Percentiles rank a stretch among this genome's conserved stretches.
Evolutionary conservation across 2,329 filamentous ascomycete genomes (phyloP).

Genomic region (Aureobasidium musti): DNA sequence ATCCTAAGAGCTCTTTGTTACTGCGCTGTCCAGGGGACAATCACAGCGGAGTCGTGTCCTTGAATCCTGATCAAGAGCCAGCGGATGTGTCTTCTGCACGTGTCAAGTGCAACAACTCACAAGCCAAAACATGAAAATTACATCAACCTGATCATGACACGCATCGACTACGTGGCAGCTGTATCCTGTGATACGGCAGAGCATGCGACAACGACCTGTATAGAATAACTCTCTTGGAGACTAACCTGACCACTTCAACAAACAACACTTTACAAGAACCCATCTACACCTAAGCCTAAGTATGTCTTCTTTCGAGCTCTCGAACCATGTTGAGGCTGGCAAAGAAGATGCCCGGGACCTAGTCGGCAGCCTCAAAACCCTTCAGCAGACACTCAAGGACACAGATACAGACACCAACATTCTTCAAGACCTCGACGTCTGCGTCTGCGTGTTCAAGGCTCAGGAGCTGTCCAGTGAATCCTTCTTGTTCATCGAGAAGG

Average conservation of each 20-base stretch:
- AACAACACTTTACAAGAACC: not conserved
- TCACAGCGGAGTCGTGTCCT: not conserved
- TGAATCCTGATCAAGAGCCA: not conserved
- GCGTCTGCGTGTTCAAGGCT: not conserved
- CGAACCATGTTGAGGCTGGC: not conserved
- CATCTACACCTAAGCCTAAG: not conserved
- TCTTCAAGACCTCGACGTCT: not conserved
- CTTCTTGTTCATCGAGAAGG: slow-evolving; percentile 8
- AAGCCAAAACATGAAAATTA: not conserved
- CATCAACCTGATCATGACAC: not conserved
- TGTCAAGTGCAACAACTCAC: not conserved
- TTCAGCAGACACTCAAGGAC: not conserved
- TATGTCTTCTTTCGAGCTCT: not conserved
- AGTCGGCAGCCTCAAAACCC: not conserved
- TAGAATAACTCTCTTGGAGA: not conserved
- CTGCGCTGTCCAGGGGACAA: not conserved
- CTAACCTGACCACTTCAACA: not conserved
- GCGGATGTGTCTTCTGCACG: not conserved
- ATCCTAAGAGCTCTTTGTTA: no score
- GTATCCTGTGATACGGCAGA: not conserved
- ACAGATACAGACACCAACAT: not conserved
- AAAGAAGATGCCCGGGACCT: not conserved
- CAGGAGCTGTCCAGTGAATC: not conserved
- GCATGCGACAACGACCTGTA: not conserved
- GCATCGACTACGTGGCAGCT: not conserved